These are phyloP conservation scores for Oryza officinalis DNA, from an alignment of 176 grass and related monocot genomes.

Conservation along the genomic window DNA sequence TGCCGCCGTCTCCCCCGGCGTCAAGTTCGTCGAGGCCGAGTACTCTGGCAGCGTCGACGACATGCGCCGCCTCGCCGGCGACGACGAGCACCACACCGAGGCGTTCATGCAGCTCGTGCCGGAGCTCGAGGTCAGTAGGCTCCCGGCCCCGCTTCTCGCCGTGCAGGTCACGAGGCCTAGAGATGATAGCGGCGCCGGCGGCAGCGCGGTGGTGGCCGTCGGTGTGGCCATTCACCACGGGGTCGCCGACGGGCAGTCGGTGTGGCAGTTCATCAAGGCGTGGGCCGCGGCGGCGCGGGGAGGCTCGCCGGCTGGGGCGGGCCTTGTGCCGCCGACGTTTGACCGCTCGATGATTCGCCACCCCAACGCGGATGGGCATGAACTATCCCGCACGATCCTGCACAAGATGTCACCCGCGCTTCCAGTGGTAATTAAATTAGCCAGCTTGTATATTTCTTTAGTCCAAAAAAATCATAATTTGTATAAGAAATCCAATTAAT, in stretches of 20 bases:
- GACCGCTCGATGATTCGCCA: constrained; percentile 36
- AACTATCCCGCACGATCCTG: not conserved
- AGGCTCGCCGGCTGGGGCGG: not conserved
- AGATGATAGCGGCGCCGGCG: not conserved
- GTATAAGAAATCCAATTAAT: no score
- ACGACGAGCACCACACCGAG: constrained; percentile 39
- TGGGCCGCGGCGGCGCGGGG: constrained; percentile 41
- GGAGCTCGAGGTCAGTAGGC: not conserved
- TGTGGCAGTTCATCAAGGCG: constrained; percentile 58
- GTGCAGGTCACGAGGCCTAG: constrained; percentile 48
- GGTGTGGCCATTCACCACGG: constrained; percentile 47
- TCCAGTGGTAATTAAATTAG: constrained; percentile 11
- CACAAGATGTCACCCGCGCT: constrained; percentile 29
- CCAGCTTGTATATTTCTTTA: not conserved
- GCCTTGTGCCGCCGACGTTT: constrained; percentile 11
- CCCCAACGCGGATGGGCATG: constrained; percentile 27
- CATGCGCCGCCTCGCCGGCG: not conserved
- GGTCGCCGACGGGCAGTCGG: constrained; percentile 38
- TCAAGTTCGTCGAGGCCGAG: constrained; percentile 50
- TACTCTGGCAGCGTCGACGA: constrained; percentile 14
- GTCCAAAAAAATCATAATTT: no score
- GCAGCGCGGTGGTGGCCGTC: constrained; percentile 26
- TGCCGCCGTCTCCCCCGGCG: not conserved
- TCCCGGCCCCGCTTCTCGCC: constrained; percentile 40
- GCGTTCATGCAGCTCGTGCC: constrained; percentile 53